These are phyloP conservation scores for Blastocystis sp. DNA, from an alignment of 352 stramenopile genomes.

Conservation along the genomic window DNA sequence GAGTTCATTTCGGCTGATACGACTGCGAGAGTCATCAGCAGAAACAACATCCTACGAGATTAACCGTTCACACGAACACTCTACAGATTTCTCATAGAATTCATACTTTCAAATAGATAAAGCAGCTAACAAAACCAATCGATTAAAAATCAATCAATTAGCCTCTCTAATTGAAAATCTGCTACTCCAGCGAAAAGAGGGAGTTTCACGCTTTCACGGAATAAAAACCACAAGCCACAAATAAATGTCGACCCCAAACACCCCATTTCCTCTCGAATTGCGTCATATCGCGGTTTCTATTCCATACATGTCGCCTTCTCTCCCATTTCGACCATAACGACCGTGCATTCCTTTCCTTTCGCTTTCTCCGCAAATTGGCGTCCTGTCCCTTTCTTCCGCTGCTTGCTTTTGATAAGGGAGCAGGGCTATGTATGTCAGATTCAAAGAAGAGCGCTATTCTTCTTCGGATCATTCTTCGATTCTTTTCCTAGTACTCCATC, in stretches of 20 bases:
- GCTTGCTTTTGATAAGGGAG: no score
- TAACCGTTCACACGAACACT: neutral
- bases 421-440: no score
- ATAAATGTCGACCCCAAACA: neutral
- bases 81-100: conserved; percentile 9
- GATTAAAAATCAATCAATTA: conserved; percentile 56
- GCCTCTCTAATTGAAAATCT: conserved; percentile 65
- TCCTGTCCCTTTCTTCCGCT: no score
- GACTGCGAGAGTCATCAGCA: conserved; percentile 58
- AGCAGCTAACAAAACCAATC: conserved; percentile 62
- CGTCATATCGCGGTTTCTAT: neutral
- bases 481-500: no score
- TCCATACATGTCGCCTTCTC: conserved; percentile 8
- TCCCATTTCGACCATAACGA: neutral
- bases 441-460: no score
- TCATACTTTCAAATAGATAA: conserved; percentile 67
- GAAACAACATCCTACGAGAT: conserved; percentile 44
- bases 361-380: no score
- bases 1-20: conserved; percentile 51
- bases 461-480: no score
- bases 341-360: neutral
- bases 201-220: neutral
- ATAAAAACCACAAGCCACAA: conserved; percentile 46
- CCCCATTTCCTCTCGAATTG: neutral
- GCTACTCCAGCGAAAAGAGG: conserved; percentile 16